Evolutionary conservation across 169 alveolate genomes (phyloP).

Genomic region (Pseudocohnilembus persalinus): DNA sequence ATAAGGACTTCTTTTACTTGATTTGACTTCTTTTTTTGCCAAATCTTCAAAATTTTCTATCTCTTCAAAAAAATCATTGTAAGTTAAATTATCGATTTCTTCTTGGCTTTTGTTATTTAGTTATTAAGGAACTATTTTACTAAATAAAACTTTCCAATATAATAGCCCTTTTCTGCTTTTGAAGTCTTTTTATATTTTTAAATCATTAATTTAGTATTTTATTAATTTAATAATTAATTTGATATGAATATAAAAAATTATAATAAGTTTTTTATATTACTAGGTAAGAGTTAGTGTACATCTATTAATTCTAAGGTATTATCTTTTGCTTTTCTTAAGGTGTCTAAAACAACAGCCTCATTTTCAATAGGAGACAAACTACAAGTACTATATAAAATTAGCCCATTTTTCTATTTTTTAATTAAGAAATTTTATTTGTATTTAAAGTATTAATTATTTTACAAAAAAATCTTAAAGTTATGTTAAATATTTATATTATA

Average conservation of each 20-base stretch:
- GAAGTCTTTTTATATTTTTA: too few relatives aligned
- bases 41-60: neutral
- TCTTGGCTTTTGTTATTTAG: neutral
- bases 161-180: neutral
- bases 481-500: too few relatives aligned
- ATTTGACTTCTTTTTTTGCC: neutral
- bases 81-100: neutral
- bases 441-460: too few relatives aligned
- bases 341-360: slow-evolving; percentile 92
- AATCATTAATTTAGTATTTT: too few relatives aligned
- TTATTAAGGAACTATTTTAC: too few relatives aligned
- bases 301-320: slow-evolving; percentile 80
- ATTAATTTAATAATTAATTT: too few relatives aligned
- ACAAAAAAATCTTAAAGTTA: too few relatives aligned
- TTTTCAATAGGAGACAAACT: slow-evolving; percentile 96
- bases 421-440: too few relatives aligned
- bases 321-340: slow-evolving; percentile 64
- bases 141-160: neutral
- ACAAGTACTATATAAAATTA: slow-evolving; percentile 95
- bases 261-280: neutral
- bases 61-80: neutral
- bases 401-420: too few relatives aligned
- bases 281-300: slow-evolving; percentile 61
- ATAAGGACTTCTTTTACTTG: neutral
- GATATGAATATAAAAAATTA: too few relatives aligned